Base-by-base conservation (phyloP, 2,329 filamentous ascomycete species). In the Apiospora koreana region DNA sequence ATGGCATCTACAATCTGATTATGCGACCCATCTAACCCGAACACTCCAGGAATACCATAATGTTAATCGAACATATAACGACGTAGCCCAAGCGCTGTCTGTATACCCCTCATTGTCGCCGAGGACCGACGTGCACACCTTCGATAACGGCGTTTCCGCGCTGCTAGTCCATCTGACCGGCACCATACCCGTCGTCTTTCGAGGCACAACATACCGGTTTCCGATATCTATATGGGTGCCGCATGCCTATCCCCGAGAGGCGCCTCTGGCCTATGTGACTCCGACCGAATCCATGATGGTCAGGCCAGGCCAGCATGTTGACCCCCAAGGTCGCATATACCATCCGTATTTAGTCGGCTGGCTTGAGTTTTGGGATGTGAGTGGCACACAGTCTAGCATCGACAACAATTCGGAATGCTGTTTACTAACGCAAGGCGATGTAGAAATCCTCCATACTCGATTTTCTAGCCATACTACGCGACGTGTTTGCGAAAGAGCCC, bases 301-400 rank as follows among this genome's bases (percentile, higher is more conserved):
- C 54, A 89, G 95, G 25, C 94, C 95, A 0, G 96, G 96, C 0
- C 96, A 99, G 79, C 94, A 99, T 84, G 94, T 99, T 71, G 94
- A 96, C 77, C 91, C 93, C 6, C 95, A 98, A 77, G 96, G 96
- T 35, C 92, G 93, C 79, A 89, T 98, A 73, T 99, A 98, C 80
- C 96, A 99, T 80, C 96, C 96, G 46, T 99, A 98, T 80, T 85
- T 99, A 65, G 93, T 94, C 42, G 91, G 94, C 72, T 99, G 96
- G 96, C 85, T 87, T 42, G 91, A 94, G 74, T 95, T 93, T 76
- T 96, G 93, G 93, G 94, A 97, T 89, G 94, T 97, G 81, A 84
- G 93, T 89, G 66, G 38, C 67, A 31, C 8, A 12, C 21, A 67
- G 25, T 64, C 38, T 12, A 62, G 21, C 35, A 28, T n/a, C 28